phyloP scores from a whole-genome alignment of 2,329 filamentous ascomycete genomes.

The Alternaria conjuncta region DNA sequence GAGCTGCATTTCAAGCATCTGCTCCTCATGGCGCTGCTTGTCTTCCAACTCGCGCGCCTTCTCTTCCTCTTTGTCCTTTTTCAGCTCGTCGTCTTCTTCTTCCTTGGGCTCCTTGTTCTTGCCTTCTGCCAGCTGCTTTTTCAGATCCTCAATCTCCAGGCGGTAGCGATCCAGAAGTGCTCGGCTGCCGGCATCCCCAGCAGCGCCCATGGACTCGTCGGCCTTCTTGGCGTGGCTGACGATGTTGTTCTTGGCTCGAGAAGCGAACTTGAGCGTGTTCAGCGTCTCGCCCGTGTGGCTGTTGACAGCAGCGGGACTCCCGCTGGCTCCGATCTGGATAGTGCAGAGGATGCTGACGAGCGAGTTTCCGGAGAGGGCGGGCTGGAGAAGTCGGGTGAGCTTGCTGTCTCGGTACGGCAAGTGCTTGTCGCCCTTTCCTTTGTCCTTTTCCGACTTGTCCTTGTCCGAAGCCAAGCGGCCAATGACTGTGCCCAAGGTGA shows the following conservation, averaged over 20 bases:
- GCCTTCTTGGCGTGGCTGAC: constrained; percentile 96
- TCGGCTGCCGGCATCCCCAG: constrained; percentile 80
- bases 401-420: constrained; percentile 97
- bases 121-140: constrained; percentile 77
- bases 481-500: constrained; percentile 95
- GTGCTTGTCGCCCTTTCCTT: constrained; percentile 89
- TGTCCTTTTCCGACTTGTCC: constrained; percentile 73
- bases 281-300: constrained; percentile 86
- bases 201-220: constrained; percentile 81
- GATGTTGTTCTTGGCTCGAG: constrained; percentile 96
- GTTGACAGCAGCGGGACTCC: constrained; percentile 72
- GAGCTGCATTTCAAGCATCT: constrained; percentile 98
- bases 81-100: constrained; percentile 57
- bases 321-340: constrained; percentile 83
- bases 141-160: constrained; percentile 86
- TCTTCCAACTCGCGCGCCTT: constrained; percentile 71
- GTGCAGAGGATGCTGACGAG: constrained; percentile 98
- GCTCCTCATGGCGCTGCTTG: constrained; percentile 88
- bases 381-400: constrained; percentile 88
- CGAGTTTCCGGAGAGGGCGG: constrained; percentile 89
- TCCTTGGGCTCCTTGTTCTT: constrained; percentile 67
- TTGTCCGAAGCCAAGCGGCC: constrained; percentile 88
- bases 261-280: constrained; percentile 96
- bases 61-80: constrained; percentile 74
- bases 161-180: constrained; percentile 92